Percentiles rank a stretch among this genome's conserved stretches.
Evolutionary conservation across 2,329 filamentous ascomycete species (phyloP).

Genomic region (Penicillium verrucosum): DNA sequence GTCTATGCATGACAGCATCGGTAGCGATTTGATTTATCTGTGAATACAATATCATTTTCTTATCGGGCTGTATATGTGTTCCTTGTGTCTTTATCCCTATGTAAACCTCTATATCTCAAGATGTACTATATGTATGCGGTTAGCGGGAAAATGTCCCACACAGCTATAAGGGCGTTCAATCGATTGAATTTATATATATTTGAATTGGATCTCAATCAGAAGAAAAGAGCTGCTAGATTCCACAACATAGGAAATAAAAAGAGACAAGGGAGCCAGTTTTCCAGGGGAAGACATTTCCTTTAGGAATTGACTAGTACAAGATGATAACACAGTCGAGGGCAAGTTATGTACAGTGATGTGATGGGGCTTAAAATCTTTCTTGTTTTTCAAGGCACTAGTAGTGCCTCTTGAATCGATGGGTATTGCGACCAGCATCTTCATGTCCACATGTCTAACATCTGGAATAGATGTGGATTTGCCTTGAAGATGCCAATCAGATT

Average conservation of each 20-base stretch:
- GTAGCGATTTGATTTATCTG: slow-evolving; percentile 29
- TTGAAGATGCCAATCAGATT: background rate
- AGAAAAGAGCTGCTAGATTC: slow-evolving; percentile 26
- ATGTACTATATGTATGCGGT: background rate
- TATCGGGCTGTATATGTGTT: slow-evolving; percentile 9
- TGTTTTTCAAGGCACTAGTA: slow-evolving; percentile 18
- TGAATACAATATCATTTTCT: slow-evolving; percentile 26
- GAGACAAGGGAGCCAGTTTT: slow-evolving; percentile 22
- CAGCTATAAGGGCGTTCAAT: background rate
- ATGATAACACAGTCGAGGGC: slow-evolving; percentile 26
- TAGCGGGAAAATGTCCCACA: background rate
- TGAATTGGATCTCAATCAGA: slow-evolving; percentile 14
- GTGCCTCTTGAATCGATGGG: slow-evolving; percentile 5
- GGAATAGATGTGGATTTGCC: background rate
- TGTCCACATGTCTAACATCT: background rate
- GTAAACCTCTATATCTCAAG: background rate
- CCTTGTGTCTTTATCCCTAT: background rate
- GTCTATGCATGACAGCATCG: slow-evolving; percentile 26
- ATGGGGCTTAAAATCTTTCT: slow-evolving; percentile 14
- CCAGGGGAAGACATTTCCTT: slow-evolving; percentile 19
- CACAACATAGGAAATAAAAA: slow-evolving; percentile 28
- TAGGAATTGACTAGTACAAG: slow-evolving; percentile 32
- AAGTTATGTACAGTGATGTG: slow-evolving; percentile 35
- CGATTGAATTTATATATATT: slow-evolving; percentile 6
- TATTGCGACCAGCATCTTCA: slow-evolving; percentile 6